Conservation (phyloP, 768 basidiomycete species). For the Trametes elegans region DNA sequence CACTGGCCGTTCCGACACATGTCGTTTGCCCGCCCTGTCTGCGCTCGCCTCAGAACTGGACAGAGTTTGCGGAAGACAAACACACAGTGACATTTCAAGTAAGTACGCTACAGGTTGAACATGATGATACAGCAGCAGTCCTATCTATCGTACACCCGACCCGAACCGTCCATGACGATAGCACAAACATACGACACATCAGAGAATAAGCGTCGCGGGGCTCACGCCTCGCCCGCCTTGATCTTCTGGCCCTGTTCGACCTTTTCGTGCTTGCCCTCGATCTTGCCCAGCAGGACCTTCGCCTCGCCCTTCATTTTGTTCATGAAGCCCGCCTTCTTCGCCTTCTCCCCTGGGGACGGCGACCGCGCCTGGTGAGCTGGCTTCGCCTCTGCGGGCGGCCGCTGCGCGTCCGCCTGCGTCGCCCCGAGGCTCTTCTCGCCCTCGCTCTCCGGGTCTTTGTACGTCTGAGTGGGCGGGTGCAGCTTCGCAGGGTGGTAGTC, state of each 20-base stretch:
- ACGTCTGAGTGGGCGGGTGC: slow-evolving; percentile 17
- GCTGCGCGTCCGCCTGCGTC: slow-evolving; percentile 17
- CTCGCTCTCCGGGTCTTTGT: neutral
- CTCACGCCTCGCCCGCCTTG: slow-evolving; percentile 24
- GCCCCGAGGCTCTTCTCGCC: slow-evolving; percentile 15
- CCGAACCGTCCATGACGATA: neutral
- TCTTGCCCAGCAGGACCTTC: slow-evolving; percentile 29
- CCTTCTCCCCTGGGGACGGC: slow-evolving; percentile 7
- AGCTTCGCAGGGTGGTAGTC: slow-evolving; percentile 29
- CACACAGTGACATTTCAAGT: too few species aligned
- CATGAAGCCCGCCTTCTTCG: slow-evolving; percentile 29
- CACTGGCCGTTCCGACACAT: too few species aligned
- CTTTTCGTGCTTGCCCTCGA: slow-evolving; percentile 30
- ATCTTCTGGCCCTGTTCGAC: slow-evolving; percentile 28
- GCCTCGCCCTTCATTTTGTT: slow-evolving; percentile 34
- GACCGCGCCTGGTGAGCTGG: neutral
- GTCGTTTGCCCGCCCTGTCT: too few species aligned
- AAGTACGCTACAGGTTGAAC: too few species aligned
- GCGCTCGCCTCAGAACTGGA: too few species aligned
- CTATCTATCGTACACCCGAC: neutral
- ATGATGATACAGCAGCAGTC: too few species aligned
- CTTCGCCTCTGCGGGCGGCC: slow-evolving; percentile 9
- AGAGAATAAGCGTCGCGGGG: neutral
- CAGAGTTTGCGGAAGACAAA: too few species aligned
- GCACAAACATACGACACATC: neutral